These are phyloP conservation scores for Nothophytophthora sp. DNA, from an alignment of 352 stramenopile genomes.

Conservation along the genomic window DNA sequence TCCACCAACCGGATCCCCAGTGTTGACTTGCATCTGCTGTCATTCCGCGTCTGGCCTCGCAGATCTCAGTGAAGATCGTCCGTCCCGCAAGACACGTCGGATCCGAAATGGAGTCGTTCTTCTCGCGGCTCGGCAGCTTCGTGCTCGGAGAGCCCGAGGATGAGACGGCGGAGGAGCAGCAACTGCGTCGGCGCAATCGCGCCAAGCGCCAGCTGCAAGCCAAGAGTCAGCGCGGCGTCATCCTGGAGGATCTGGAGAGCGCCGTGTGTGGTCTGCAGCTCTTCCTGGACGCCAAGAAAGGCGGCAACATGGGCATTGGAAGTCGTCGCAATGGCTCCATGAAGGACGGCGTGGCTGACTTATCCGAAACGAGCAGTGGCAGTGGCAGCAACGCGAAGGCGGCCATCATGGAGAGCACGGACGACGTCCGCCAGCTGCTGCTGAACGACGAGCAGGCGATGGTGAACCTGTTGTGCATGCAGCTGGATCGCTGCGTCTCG, in stretches of 20 bases:
- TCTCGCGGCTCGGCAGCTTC: conserved; percentile 48
- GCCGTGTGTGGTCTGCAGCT: conserved; percentile 58
- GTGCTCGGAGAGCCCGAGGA: conserved; percentile 48
- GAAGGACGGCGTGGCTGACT: conserved; percentile 10
- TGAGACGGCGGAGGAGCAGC: conserved; percentile 55
- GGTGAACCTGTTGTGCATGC: conserved; percentile 72
- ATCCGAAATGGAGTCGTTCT: conserved; percentile 61
- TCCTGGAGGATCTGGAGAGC: conserved; percentile 81
- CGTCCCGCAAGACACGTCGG: no score
- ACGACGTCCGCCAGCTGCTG: conserved; percentile 66
- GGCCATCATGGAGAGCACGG: conserved; percentile 74
- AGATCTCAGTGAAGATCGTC: no score
- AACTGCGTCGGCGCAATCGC: conserved; percentile 44
- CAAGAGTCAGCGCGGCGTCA: conserved; percentile 75
- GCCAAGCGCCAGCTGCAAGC: conserved; percentile 64
- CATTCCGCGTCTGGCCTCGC: conserved; percentile 12
- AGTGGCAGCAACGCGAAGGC: conserved; percentile 21
- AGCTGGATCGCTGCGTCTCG: conserved; percentile 67
- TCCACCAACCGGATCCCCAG: no score
- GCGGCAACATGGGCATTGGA: neutral
- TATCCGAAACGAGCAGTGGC: conserved; percentile 9
- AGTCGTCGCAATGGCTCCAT: conserved; percentile 14
- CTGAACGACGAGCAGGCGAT: conserved; percentile 72
- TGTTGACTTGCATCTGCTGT: no score
- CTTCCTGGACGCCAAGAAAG: conserved; percentile 46